phyloP scores from a whole-genome alignment of 2,329 filamentous ascomycete species.

The Orbilia oligospora region DNA sequence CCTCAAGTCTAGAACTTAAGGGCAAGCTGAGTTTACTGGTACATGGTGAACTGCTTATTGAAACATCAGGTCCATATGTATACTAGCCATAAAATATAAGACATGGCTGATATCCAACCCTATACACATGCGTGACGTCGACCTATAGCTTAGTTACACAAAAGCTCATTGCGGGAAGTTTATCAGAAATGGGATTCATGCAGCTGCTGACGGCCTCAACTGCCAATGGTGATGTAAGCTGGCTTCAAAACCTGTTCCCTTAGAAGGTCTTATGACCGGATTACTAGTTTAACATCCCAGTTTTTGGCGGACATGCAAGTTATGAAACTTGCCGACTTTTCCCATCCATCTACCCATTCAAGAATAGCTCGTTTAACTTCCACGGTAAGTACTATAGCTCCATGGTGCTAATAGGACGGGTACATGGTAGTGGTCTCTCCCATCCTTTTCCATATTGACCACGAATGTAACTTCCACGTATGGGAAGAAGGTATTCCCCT shows the following conservation, averaged over 20 bases:
- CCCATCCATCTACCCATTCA: not conserved
- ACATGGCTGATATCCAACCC: not conserved
- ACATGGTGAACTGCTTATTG: not conserved
- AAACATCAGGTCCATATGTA: not conserved
- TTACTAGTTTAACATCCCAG: not conserved
- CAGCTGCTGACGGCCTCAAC: not conserved
- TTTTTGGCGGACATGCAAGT: not conserved
- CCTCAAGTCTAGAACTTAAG: not conserved
- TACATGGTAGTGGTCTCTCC: slow-evolving; percentile 81
- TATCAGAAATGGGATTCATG: not conserved
- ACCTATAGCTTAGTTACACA: not conserved
- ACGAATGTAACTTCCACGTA: slow-evolving; percentile 73
- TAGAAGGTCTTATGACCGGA: not conserved
- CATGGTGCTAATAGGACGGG: slow-evolving; percentile 82
- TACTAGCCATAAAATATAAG: not conserved
- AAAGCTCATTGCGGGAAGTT: not conserved
- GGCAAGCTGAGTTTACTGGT: not conserved
- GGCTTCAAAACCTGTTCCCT: not conserved
- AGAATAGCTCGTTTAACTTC: slow-evolving; percentile 71
- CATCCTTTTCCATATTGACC: slow-evolving; percentile 67
- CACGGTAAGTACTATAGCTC: slow-evolving; percentile 85
- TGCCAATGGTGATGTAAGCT: too few relatives aligned
- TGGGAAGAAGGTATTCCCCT: slow-evolving; percentile 73
- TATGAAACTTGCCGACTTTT: not conserved
- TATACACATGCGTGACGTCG: too few relatives aligned